Conservation (phyloP, 495 filamentous ascomycete genomes). For the Elaphomyces granulatus region DNA sequence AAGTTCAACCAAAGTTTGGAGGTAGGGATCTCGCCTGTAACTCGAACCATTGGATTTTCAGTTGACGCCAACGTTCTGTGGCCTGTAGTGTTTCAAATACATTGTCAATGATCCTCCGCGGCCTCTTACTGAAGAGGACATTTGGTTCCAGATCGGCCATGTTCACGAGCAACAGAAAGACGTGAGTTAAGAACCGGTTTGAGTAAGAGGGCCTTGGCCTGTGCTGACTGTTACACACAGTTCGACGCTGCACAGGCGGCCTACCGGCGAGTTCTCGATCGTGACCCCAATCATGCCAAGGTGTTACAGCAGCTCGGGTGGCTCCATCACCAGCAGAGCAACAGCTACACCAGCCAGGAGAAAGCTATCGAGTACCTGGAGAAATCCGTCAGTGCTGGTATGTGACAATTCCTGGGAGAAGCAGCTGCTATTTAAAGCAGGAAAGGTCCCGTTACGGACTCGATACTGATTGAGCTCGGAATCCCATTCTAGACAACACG, state of each 20-base stretch:
- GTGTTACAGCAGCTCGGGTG: constrained; percentile 96
- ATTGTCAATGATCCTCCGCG: constrained; percentile 88
- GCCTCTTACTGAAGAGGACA: constrained; percentile 92
- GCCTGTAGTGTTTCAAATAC: constrained; percentile 80
- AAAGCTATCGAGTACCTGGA: constrained; percentile 93
- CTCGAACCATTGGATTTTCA: not conserved
- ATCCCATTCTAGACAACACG: constrained; percentile 51
- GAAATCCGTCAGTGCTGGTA: constrained; percentile 90
- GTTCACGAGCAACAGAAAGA: constrained; percentile 99
- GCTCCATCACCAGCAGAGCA: constrained; percentile 94
- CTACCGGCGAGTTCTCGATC: constrained; percentile 85
- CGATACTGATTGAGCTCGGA: constrained; percentile 5
- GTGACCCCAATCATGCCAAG: constrained; percentile 93
- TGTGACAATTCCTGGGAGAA: too few species aligned
- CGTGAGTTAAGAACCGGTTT: constrained; percentile 39
- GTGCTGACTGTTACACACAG: constrained; percentile 35
- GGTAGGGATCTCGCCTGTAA: constrained; percentile 46
- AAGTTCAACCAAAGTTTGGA: constrained; percentile 88
- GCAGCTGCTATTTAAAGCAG: too few species aligned
- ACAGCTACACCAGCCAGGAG: constrained; percentile 77
- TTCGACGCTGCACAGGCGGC: constrained; percentile 85
- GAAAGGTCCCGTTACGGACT: too few species aligned
- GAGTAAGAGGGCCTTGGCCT: not conserved
- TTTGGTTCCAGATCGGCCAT: constrained; percentile 99
- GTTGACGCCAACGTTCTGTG: constrained; percentile 2